phyloP scores from a whole-genome alignment of 164 flowering plant genomes.

The Houttuynia cordata region DNA sequence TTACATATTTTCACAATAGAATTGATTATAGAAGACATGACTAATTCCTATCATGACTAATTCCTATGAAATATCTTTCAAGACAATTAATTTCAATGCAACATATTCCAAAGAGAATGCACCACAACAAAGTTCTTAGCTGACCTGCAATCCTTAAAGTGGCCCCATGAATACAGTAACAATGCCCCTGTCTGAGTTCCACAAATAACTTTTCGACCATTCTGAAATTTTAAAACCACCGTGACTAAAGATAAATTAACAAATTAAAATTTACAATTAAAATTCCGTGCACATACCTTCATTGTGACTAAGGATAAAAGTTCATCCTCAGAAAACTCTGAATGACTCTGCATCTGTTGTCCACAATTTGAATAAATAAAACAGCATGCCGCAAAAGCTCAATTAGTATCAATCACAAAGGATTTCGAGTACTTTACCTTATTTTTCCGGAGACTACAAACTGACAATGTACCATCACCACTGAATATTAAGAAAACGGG shows the following conservation, averaged over 20 bases:
- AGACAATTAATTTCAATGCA: not conserved
- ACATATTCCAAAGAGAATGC: not conserved
- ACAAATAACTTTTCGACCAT: conserved; percentile 86
- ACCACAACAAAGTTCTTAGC: not conserved
- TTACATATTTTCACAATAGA: too few relatives aligned
- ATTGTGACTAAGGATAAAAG: conserved; percentile 71
- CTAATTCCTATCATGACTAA: too few relatives aligned
- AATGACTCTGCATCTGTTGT: conserved; percentile 54
- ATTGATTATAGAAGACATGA: too few relatives aligned
- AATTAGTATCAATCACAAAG: not conserved
- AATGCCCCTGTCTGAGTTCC: conserved; percentile 75
- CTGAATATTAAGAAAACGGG: conserved; percentile 23
- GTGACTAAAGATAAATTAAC: not conserved
- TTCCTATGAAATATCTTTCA: too few relatives aligned
- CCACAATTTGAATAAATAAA: conserved; percentile 3
- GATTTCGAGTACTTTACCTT: conserved; percentile 30
- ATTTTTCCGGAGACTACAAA: conserved; percentile 73
- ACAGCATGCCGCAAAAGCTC: not conserved
- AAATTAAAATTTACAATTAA: not conserved
- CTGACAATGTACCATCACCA: conserved; percentile 95
- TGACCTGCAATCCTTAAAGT: conserved; percentile 94
- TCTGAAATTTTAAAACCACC: conserved; percentile 24
- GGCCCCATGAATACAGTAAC: conserved; percentile 87
- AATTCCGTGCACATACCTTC: conserved; percentile 48
- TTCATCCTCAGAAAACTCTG: conserved; percentile 95